Evolutionary conservation across 1,284 basidiomycete genomes (phyloP), one percentile per base, ranked within the genome.

Genomic region (Sporisorium graminicola): DNA sequence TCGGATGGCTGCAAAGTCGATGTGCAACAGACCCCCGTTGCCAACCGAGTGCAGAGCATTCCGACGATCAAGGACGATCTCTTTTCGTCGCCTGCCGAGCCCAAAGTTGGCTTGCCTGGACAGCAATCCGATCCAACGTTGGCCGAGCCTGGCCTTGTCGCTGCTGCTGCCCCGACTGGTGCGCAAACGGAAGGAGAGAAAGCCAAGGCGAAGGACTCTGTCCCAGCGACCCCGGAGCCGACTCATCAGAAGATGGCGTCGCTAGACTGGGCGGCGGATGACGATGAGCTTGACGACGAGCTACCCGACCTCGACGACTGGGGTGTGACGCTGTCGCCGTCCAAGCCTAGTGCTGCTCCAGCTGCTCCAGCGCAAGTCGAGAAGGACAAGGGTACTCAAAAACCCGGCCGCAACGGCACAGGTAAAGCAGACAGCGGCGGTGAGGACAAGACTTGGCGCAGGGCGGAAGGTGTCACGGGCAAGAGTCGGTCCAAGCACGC

Each of bases 191-290:
- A 56, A 40, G 35, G n/a, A 35, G 29, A 31, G 8, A 31, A 29
- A 18, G 24, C 22, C 1, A 58, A 47, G 22, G 24, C 22, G 1
- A 58, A 47, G 12, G 56, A 31, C 10, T 13, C 43, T 5, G 66
- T 50, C 12, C 43, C 35, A 4, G 31, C 56, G 13, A 58, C 69
- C 12, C 63, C 63, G 1, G 58, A 59, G 26, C 56, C 59, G 4
- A 44, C 12, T 2, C 65, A 56, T 14, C n/a, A 37, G 6, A 65
- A 75, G 31, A 12, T 50, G 8, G 5, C 29, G 24, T 58, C 69
- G 8, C 67, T 81, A 49, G 74, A 81, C 60, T 82, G 80, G 80
- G 80, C 80, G 6, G 78, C 68, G 2, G 80, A 82, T 20, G 80
- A 80, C 52, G 76, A 74, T 44, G 80, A 82, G 42, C 54, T 72